Base-by-base conservation (phyloP, 192 early-diverging fungal genomes). In the Entomortierella beljakovae region DNA sequence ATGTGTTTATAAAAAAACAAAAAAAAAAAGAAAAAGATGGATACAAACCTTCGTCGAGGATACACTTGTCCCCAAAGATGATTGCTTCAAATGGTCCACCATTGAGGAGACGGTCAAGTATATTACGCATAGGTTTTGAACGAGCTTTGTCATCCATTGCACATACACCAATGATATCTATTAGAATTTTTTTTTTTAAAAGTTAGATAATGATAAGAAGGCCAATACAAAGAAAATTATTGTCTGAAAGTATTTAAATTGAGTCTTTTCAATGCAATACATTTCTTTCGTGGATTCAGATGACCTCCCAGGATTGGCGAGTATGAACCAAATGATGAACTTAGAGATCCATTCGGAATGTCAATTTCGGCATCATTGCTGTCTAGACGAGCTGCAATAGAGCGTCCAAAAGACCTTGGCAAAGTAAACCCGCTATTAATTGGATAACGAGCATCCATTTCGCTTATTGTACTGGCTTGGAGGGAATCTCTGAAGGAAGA, bases 21-120 rank as follows among this genome's bases (percentile, higher is more conserved):
- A n/a, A n/a, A n/a, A n/a, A n/a, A n/a, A n/a, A n/a, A n/a, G 23
- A 53, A 3, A 26, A 46, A 20, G 20, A 20, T 20, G 15, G 20
- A 2, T 11, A 15, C 6, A 2, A 70, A 93, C 92, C 89, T 89
- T 99, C 97, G 71, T 99, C 95, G 0, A 98, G 84, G 63, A 99
- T 96, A 11, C 96, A 94, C 80, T 99, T 98, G 80, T 99, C 96
- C 6, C 96, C 96, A 85, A 98, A 98, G 63, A 97, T 92, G 38
- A 97, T 85, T 15, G 93, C 91, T 61, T 93, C 89, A 70, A 96
- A 97, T 23, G 86, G 82, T 2, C 88, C 93, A 48, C 75, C 85
- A 18, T 80, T 81, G 20, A 92, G 61, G 48, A 94, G 83, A 22
- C 87, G 85, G 75, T 92, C 88, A 34, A 99, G 82, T 57, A 99